Evolutionary conservation across 805 yeast genomes (phyloP), one percentile per base, ranked within the genome.

Genomic region (Saitoella complicata): DNA sequence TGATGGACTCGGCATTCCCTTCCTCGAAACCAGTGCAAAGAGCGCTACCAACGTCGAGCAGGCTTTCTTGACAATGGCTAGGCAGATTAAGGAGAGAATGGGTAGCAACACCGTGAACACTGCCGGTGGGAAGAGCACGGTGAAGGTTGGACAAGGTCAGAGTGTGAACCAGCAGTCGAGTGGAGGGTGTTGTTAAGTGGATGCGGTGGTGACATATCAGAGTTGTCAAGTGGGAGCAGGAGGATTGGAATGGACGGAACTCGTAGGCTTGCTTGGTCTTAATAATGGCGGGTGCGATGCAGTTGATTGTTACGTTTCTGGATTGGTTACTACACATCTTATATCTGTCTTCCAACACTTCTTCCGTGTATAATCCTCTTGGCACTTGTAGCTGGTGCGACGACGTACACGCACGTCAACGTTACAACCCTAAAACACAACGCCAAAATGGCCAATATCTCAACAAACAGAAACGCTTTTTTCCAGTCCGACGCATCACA

Each of bases 31-130:
- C 7, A 81, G 94, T 36, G 98, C 98, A 31, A 75, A 86, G 63
- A 82, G 82, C 58, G 81, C 95, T 34, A 85, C 95, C 47, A 91
- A 91, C 61, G 98, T 91, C 55, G 98, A 91, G 65, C 95, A 91
- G 65, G 97, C 97, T 8, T 91, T 91, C 69, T 78, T 84, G 71
- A 86, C 95, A 53, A 91, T 91, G 98, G 94, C 97, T 7, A 81
- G 94, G 64, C 96, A 91, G 64, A 91, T 91, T 62, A 91, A 91
- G 71, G 91, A 93, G 52, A 86, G 86, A 60, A 85, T 91, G 84
- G 68, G 69, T 37, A 54, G 58, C 39, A 79, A 88, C 38, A 78
- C 69, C 53, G 62, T 59, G 42, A 66, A 73, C 58, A 73, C 58
- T 39, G 55, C 53, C 11, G 55, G 59, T 42, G 64, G 60, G 41